Base-by-base conservation (phyloP, 345 rosid species). In the Gossypium herbaceum region DNA sequence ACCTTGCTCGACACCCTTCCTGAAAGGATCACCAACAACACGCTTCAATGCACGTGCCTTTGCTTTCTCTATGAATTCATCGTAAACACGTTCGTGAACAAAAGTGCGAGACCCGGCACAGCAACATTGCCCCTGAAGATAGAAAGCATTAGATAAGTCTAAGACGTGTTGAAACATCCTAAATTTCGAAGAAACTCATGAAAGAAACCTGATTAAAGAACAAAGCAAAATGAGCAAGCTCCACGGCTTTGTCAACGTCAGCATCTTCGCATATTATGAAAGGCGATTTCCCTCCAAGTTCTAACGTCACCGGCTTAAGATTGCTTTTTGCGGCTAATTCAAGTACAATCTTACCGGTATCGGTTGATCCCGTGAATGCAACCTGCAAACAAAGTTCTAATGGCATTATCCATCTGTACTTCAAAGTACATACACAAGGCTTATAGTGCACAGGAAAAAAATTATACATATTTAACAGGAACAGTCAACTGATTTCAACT, bases 221-320 rank as follows among this genome's bases (percentile, higher is more conserved):
- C 76, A 95, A 81, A 61, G 99, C 98, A 81, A 84, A 85, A 79
- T 95, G 99, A 47, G 99, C 97, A 45, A 78, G 89, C 86, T 95
- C 99, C 65, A 93, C 99, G 62, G 98, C 97, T 72, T 89, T 73
- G 75, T 95, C 89, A 4, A 95, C 7, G 59, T 95, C 92, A 74
- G 99, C 98, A 83, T 95, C 99, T 73, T 91, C 97, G 1, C 90
- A 95, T 51, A 95, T 83, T 19, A 95, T 89, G 83, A 95, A 90
- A 22, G 99, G 98, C 29, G 98, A 94, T 83, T 94, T 94, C 58
- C 98, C 98, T 68, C 98, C 98, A 47, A 94, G 98, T 82, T 94
- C 98, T 44, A 94, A 75, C 12, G 97, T 94, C 50, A 92, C 98
- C 10, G 98, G 91, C 83, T 94, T 94, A 66, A 95, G 95, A 80